Percentiles rank a stretch among this genome's conserved stretches.
Evolutionary conservation across 2,329 filamentous ascomycete genomes (phyloP).

Genomic region (Sporothrix phasma): DNA sequence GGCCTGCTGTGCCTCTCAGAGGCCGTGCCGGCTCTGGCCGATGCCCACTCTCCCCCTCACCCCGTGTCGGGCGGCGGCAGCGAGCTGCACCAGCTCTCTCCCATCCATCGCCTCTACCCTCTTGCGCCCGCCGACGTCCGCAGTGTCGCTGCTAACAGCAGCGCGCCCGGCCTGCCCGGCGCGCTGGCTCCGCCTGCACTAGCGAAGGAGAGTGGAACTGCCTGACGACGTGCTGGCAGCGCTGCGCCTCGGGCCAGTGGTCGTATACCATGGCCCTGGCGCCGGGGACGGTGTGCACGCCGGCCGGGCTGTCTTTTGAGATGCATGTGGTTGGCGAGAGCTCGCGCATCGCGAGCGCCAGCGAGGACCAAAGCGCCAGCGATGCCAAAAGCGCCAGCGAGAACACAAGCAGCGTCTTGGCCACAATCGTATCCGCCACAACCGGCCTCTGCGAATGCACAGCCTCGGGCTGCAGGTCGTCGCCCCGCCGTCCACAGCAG

Average conservation of each 20-base stretch:
- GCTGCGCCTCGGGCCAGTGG: conserved; percentile 40
- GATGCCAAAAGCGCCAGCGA: neutral
- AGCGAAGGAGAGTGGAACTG: conserved; percentile 47
- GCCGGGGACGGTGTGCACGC: conserved; percentile 36
- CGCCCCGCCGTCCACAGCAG: neutral
- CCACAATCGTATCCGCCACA: neutral
- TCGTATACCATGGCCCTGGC: conserved; percentile 35
- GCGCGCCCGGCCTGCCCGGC: neutral
- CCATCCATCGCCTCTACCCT: neutral
- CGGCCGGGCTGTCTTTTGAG: conserved; percentile 33
- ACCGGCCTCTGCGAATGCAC: neutral
- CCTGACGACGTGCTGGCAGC: conserved; percentile 39
- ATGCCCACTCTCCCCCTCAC: neutral
- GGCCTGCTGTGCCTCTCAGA: neutral
- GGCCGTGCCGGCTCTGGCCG: neutral
- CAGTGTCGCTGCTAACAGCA: neutral
- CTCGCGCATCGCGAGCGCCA: neutral
- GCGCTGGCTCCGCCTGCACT: conserved; percentile 30
- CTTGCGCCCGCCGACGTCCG: neutral
- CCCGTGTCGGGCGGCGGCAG: neutral
- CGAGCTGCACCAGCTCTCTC: neutral
- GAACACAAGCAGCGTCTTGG: neutral
- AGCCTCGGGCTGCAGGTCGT: neutral
- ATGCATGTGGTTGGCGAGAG: conserved; percentile 23
- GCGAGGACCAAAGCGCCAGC: neutral